Evolutionary conservation across 371 early-diverging fungal species (phyloP).

Genomic region (Mycotypha africana): DNA sequence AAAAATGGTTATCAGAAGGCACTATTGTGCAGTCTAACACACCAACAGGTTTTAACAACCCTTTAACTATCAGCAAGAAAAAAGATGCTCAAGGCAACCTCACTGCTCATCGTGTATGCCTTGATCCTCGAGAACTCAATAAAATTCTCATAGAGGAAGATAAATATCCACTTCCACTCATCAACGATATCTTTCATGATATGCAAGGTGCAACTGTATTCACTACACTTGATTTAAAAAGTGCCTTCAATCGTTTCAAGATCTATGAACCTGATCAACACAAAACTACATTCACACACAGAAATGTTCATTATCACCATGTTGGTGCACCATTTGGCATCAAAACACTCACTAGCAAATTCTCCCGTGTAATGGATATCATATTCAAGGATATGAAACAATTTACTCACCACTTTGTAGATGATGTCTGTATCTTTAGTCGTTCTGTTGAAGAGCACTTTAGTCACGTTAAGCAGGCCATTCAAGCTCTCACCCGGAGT

Average conservation of each 20-base stretch:
- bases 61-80: slow-evolving; percentile 5
- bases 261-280: background rate
- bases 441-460: slow-evolving; percentile 4
- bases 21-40: background rate
- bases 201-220: background rate
- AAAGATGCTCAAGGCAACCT: slow-evolving; percentile 6
- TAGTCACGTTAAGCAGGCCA: slow-evolving; percentile 6
- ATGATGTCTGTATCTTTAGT: slow-evolving; percentile 9
- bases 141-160: background rate
- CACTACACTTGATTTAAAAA: slow-evolving; percentile 3
- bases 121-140: slow-evolving; percentile 4
- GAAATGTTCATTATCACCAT: slow-evolving; percentile 5
- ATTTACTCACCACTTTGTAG: slow-evolving; percentile 5
- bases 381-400: slow-evolving; percentile 8
- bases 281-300: slow-evolving; percentile 8
- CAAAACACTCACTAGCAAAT: background rate
- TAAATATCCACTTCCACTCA: slow-evolving; percentile 1
- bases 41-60: slow-evolving; percentile 3
- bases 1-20: slow-evolving; percentile 2
- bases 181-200: slow-evolving; percentile 5
- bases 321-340: slow-evolving; percentile 9
- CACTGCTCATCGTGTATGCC: slow-evolving; percentile 1
- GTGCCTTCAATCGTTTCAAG: slow-evolving; percentile 2
- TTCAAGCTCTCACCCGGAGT: slow-evolving; percentile 1
- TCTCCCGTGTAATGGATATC: slow-evolving; percentile 1